Evolutionary conservation across 2,329 filamentous ascomycete genomes (phyloP).

Genomic region (Graphium sp.): DNA sequence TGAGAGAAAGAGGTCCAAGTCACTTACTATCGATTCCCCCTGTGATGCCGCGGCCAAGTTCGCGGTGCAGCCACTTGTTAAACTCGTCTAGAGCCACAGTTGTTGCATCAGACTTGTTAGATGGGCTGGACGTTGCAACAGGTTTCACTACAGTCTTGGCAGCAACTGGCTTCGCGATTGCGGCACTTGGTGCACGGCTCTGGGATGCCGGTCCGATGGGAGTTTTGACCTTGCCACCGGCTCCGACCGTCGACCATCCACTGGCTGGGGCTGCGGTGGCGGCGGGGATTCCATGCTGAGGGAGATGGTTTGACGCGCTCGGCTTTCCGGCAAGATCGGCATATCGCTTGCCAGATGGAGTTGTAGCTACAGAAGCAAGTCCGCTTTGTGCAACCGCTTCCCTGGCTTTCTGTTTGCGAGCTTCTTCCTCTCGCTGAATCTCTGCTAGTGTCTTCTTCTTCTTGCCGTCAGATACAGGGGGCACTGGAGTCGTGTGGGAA

Average conservation of each 20-base stretch:
- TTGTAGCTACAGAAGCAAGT: constrained; percentile 18
- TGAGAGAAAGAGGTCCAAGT: too few species aligned
- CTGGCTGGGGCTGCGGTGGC: constrained; percentile 21
- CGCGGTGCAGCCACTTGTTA: constrained; percentile 74
- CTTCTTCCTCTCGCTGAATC: constrained; percentile 92
- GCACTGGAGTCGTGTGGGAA: too few species aligned
- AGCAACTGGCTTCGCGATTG: constrained; percentile 24
- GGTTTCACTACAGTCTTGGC: constrained; percentile 35
- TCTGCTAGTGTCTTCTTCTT: constrained; percentile 82
- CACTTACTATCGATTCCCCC: constrained; percentile 33
- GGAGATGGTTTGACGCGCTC: constrained; percentile 18
- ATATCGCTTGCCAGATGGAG: constrained; percentile 64
- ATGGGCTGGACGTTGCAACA: constrained; percentile 25
- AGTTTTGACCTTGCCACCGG: constrained; percentile 77
- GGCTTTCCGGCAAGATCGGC: constrained; percentile 82
- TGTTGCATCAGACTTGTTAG: constrained; percentile 19
- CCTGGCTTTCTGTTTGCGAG: constrained; percentile 61
- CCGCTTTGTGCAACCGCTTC: constrained; percentile 23
- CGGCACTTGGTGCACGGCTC: constrained; percentile 24
- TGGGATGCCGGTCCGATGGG: constrained; percentile 41
- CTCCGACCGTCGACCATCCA: constrained; percentile 91
- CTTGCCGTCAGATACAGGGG: constrained; percentile 9
- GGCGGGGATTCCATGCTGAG: constrained; percentile 12
- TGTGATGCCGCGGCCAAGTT: constrained; percentile 57
- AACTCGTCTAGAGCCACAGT: constrained; percentile 69